A percentile compares a stretch with the other conserved stretches of the same genome.
Conservation (phyloP, 106 monocot species). For the Apostasia ramifera region DNA sequence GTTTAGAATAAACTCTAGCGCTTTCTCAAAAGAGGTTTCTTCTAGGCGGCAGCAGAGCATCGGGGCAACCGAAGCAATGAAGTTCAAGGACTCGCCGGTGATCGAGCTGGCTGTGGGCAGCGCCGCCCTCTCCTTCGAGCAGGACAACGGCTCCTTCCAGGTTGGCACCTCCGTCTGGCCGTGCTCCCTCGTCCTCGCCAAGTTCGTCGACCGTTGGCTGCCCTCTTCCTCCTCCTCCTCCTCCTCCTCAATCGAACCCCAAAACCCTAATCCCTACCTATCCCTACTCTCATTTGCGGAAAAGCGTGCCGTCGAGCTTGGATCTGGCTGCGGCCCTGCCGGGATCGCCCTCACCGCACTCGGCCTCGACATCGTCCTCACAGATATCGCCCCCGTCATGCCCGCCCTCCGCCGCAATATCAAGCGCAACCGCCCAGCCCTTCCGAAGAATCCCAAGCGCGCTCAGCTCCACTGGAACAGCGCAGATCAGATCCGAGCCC, state of each 20-base stretch:
- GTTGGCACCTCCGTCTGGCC: conserved; percentile 98
- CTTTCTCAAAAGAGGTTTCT: too few species aligned
- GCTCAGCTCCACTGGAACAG: conserved; percentile 85
- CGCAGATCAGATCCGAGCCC: conserved; percentile 36
- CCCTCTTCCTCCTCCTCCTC: neutral
- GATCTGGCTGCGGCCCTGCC: conserved; percentile 77
- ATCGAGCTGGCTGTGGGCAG: conserved; percentile 62
- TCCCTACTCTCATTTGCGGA: conserved; percentile 36
- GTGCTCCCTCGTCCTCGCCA: conserved; percentile 93
- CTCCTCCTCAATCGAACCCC: conserved; percentile 2
- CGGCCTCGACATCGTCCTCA: conserved; percentile 78
- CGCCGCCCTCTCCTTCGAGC: conserved; percentile 56
- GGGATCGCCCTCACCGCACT: conserved; percentile 67
- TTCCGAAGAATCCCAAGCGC: conserved; percentile 40
- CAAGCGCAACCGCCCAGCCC: conserved; percentile 63
- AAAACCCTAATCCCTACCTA: conserved; percentile 42
- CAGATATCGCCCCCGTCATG: conserved; percentile 86
- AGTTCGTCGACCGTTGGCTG: conserved; percentile 80
- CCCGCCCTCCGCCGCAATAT: conserved; percentile 89
- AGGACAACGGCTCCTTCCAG: conserved; percentile 86
- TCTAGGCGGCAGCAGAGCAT: too few species aligned
- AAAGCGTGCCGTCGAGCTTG: conserved; percentile 88
- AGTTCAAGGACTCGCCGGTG: conserved; percentile 85
- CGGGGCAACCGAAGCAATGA: conserved; percentile 24
- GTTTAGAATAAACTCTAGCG: too few species aligned